Evolutionary conservation across 1,284 basidiomycete species (phyloP), one percentile per base, ranked within the genome.

Genomic region (Pascua guehoae): DNA sequence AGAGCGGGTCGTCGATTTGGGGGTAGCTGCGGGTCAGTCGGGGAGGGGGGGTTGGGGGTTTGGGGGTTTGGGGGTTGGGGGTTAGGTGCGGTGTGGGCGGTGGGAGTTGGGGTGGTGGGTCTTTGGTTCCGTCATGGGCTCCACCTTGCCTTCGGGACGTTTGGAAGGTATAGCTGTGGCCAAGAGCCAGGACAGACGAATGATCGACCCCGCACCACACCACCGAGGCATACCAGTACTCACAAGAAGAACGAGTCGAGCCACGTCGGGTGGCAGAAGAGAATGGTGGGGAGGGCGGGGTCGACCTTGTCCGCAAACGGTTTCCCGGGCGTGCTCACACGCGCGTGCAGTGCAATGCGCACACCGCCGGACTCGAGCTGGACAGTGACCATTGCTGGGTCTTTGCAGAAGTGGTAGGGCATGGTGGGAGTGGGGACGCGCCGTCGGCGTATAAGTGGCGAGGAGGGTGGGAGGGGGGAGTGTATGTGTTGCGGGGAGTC

Each of bases 341-440:
- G 52, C 5, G 57, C 57, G 39, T 54, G 49, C 40, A 58, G 44
- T 15, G 44, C 17, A 16, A 58, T 32, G 4, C 12, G 4, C 40
- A n/a, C 12, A 18, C 54, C 57, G 38, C 51, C 47, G 18, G 43
- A 14, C 15, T 42, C 18, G n/a, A 52, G 40, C 11, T 36, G 41
- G 41, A 56, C 40, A 0, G 46, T 17, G 10, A 44, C 47, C 50
- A 52, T 51, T 32, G 24, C 24, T 32, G 24, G 24, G 41, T 44
- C 48, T 15, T 15, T 37, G 37, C 47, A 36, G 17, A 44, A 37
- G 24, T 36, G 47, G 17, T 81, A 49, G 78, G 81, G n/a, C 89
- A 91, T 68, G 86, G 84, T 10, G 87, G 87, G 37, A 81, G 86
- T n/a, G 88, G 89, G 73, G 87, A 84, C 78, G 90, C 88, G 0